Percentiles rank a stretch among this genome's conserved stretches.
These are phyloP conservation scores for Rhizopogon roseolus DNA, from an alignment of 768 basidiomycete species.

Conservation along the genomic window DNA sequence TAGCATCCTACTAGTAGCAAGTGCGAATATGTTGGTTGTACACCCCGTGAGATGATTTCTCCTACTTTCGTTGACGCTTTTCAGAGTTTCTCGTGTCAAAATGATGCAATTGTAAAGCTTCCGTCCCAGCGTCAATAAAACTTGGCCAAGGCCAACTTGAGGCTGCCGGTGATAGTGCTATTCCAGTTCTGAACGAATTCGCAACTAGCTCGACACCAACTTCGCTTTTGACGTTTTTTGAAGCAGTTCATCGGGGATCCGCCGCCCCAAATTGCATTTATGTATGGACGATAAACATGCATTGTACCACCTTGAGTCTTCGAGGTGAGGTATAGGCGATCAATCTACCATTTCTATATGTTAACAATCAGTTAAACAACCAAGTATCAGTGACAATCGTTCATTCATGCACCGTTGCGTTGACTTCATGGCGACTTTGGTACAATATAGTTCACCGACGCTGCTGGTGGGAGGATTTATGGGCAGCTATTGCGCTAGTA, in stretches of 20 bases:
- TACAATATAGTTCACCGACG: not conserved
- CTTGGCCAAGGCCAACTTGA: too few relatives aligned
- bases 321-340: not conserved
- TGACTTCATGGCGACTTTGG: constrained; percentile 7
- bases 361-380: not conserved
- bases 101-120: not conserved
- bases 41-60: not conserved
- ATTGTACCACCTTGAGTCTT: not conserved
- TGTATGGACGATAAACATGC: not conserved
- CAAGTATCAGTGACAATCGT: constrained; percentile 1
- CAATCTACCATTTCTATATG: not conserved
- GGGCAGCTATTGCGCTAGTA: constrained; percentile 2
- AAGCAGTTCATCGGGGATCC: not conserved
- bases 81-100: not conserved
- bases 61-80: not conserved
- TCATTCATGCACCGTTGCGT: not conserved
- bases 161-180: not conserved
- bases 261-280: not conserved
- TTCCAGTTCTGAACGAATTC: not conserved
- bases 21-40: not conserved
- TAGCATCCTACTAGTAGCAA: too few relatives aligned
- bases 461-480: constrained; percentile 8
- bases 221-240: not conserved
- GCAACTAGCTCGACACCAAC: not conserved
- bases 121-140: not conserved